phyloP scores from a whole-genome alignment of 1,284 basidiomycete species.

The Cryptococcus wingfieldii region DNA sequence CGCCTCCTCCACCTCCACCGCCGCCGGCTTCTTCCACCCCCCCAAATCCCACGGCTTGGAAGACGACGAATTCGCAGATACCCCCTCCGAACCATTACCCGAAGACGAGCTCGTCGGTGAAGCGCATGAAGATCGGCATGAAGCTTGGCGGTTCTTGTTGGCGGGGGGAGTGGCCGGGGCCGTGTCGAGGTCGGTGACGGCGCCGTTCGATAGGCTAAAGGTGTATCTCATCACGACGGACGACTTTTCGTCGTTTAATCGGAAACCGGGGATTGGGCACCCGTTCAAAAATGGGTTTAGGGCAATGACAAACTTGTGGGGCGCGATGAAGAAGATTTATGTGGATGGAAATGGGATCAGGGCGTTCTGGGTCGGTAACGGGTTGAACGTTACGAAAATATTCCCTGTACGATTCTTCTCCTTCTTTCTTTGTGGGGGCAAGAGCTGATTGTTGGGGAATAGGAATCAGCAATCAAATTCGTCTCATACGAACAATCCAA shows the following conservation, averaged over 20 bases:
- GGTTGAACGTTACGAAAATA: constrained; percentile 69
- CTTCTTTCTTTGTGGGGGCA: background rate
- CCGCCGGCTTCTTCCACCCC: constrained; percentile 24
- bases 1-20: constrained; percentile 15
- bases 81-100: constrained; percentile 50
- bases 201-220: constrained; percentile 95
- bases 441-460: background rate
- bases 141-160: constrained; percentile 80
- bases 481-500: constrained; percentile 93
- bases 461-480: constrained; percentile 97
- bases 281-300: constrained; percentile 23
- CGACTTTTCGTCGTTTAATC: constrained; percentile 8
- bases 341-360: constrained; percentile 74
- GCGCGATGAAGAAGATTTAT: constrained; percentile 75
- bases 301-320: constrained; percentile 65
- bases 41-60: constrained; percentile 23
- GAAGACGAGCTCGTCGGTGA: constrained; percentile 63
- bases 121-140: constrained; percentile 62
- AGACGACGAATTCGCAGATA: constrained; percentile 50
- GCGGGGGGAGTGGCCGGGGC: constrained; percentile 93
- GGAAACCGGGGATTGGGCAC: constrained; percentile 41
- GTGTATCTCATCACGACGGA: constrained; percentile 88
- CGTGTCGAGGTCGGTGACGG: constrained; percentile 92
- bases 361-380: constrained; percentile 82
- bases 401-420: constrained; percentile 58